Evolutionary conservation across 1,284 basidiomycete species (phyloP).

Genomic region (Afroboletus lepidellus): DNA sequence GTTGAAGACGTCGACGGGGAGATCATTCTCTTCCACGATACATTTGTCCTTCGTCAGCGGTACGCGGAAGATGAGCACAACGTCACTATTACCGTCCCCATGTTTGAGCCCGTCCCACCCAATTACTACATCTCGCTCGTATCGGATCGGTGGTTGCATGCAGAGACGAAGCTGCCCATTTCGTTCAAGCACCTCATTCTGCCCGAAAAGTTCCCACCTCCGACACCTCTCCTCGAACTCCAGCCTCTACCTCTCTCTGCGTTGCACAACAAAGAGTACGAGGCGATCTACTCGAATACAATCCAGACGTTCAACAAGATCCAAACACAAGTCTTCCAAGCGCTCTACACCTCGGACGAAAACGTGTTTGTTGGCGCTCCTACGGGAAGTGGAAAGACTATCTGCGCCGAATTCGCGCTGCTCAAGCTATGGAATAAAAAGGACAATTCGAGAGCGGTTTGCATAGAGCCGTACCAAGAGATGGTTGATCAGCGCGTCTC

Average conservation of each 20-base stretch:
- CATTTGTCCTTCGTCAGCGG: constrained; percentile 86
- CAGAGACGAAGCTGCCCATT: constrained; percentile 91
- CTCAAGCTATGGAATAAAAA: constrained; percentile 91
- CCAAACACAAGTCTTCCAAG: constrained; percentile 98
- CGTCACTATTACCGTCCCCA: constrained; percentile 91
- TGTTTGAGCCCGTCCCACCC: constrained; percentile 95
- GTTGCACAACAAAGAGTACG: constrained; percentile 89
- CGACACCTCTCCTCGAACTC: constrained; percentile 91
- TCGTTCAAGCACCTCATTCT: constrained; percentile 98
- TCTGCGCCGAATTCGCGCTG: constrained; percentile 95
- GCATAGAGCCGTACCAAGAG: constrained; percentile 94
- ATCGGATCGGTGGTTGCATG: constrained; percentile 94
- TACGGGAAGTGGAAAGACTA: constrained; percentile 95
- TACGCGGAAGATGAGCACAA: constrained; percentile 94
- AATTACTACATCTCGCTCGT: constrained; percentile 97
- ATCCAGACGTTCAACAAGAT: constrained; percentile 96
- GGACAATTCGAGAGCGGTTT: constrained; percentile 86
- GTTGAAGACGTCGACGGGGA: constrained; percentile 99
- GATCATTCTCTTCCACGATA: constrained; percentile 91
- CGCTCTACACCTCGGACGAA: constrained; percentile 93
- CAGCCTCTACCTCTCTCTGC: constrained; percentile 89
- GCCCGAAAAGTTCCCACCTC: constrained; percentile 94
- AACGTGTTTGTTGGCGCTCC: constrained; percentile 96
- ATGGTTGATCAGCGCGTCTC: constrained; percentile 90
- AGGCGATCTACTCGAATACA: constrained; percentile 76